A percentile compares a stretch with the other conserved stretches of the same genome.
Conservation (phyloP, 805 yeast genomes). For the Wickerhamiella azyma region DNA sequence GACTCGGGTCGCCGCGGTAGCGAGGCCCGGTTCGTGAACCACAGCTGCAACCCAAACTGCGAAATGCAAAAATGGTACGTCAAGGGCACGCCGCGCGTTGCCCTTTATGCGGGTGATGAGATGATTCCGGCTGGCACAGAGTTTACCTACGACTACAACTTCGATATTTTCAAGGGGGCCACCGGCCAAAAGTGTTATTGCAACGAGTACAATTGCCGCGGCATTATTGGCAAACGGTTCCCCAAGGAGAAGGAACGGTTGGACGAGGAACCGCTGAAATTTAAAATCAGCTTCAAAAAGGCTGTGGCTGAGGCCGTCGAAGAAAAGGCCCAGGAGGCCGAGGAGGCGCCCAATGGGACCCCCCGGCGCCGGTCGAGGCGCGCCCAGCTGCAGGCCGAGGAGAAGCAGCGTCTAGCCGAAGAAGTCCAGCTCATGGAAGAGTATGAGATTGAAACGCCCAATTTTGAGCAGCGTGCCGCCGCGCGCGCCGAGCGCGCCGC, state of each 20-base stretch:
- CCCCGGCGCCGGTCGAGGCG: too few relatives aligned
- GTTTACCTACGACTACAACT: conserved; percentile 37
- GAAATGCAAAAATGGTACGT: conserved; percentile 39
- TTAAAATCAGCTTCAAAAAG: background rate
- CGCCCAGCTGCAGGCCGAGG: too few relatives aligned
- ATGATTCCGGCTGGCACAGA: conserved; percentile 31
- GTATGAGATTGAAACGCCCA: background rate
- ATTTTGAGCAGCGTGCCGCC: background rate
- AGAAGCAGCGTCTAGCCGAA: too few relatives aligned
- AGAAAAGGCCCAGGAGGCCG: too few relatives aligned
- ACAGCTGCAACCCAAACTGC: conserved; percentile 36
- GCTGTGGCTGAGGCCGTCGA: background rate
- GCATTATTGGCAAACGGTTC: conserved; percentile 21
- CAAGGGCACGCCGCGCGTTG: conserved; percentile 32
- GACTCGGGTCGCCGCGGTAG: conserved; percentile 36
- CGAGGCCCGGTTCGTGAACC: conserved; percentile 38
- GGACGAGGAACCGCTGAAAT: background rate
- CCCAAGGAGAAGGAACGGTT: background rate
- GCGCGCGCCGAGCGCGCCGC: background rate
- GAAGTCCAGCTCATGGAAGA: background rate
- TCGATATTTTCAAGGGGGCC: conserved; percentile 33
- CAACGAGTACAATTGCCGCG: conserved; percentile 31
- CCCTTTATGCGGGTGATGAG: conserved; percentile 32
- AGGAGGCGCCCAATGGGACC: too few relatives aligned
- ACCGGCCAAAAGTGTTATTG: conserved; percentile 34